Percentiles rank a stretch among this genome's conserved stretches.
Conservation (phyloP, 1,139 yeast species). For the Blastobotrys malaysiensis region DNA sequence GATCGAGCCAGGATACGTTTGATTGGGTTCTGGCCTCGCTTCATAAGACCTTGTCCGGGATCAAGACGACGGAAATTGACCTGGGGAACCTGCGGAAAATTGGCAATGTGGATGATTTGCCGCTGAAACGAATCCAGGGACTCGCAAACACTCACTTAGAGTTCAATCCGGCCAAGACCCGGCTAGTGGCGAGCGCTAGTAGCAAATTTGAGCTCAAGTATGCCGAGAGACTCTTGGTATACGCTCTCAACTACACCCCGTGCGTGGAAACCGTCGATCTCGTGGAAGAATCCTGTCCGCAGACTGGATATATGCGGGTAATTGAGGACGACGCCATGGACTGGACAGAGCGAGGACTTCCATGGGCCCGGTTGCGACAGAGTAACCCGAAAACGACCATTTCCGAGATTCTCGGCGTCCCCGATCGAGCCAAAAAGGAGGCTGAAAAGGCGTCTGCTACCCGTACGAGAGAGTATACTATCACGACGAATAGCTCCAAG, state of each 20-base stretch:
- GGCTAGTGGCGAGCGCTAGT: conserved; percentile 22
- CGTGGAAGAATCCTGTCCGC: conserved; percentile 9
- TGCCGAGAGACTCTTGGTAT: conserved; percentile 27
- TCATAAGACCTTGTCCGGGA: conserved; percentile 22
- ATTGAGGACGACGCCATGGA: conserved; percentile 30
- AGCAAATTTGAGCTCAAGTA: conserved; percentile 17
- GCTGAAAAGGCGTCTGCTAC: neutral
- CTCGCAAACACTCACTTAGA: conserved; percentile 30
- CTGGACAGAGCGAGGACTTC: conserved; percentile 28
- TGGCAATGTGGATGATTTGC: conserved; percentile 18
- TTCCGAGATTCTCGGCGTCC: neutral
- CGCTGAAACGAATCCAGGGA: conserved; percentile 26
- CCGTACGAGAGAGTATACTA: neutral
- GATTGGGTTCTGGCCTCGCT: conserved; percentile 35
- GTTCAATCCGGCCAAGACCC: conserved; percentile 14
- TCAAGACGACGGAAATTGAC: conserved; percentile 22
- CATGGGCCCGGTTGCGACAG: conserved; percentile 29
- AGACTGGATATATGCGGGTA: conserved; percentile 19
- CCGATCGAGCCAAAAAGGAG: neutral
- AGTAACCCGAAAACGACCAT: conserved; percentile 1
- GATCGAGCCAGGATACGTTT: conserved; percentile 33
- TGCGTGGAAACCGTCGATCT: conserved; percentile 16
- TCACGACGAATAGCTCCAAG: neutral
- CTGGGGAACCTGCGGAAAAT: conserved; percentile 18
- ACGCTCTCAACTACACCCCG: conserved; percentile 21